phyloP scores from a whole-genome alignment of 352 stramenopile genomes.

The Pythium aphanidermatum region DNA sequence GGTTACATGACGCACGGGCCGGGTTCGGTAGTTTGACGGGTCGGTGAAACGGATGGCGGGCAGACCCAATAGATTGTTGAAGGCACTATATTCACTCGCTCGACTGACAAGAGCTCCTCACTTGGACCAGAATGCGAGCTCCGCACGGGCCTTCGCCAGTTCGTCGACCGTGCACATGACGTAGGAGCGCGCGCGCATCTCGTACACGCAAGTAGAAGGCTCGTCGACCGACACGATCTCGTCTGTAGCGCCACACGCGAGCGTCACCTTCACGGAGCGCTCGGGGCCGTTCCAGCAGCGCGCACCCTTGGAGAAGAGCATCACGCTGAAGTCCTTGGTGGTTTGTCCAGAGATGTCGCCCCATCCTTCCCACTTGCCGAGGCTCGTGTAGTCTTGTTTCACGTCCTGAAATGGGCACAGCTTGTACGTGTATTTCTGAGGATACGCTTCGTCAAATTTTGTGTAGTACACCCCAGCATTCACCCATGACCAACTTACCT shows the following conservation, averaged over 20 bases:
- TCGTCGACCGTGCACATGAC: slow-evolving; percentile 50
- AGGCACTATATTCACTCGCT: slow-evolving; percentile 5
- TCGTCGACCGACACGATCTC: slow-evolving; percentile 89
- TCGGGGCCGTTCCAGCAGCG: slow-evolving; percentile 91
- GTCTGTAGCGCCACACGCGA: slow-evolving; percentile 77
- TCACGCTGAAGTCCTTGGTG: slow-evolving; percentile 37
- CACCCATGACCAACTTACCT: slow-evolving; percentile 28
- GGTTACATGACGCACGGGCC: too few species aligned
- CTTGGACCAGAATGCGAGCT: slow-evolving; percentile 46
- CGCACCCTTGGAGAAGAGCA: slow-evolving; percentile 74
- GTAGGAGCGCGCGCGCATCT: slow-evolving; percentile 72
- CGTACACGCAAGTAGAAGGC: slow-evolving; percentile 90
- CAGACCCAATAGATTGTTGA: slow-evolving; percentile 19
- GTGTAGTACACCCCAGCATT: not conserved
- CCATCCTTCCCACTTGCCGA: slow-evolving; percentile 78
- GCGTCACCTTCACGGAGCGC: slow-evolving; percentile 61
- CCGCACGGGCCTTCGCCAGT: slow-evolving; percentile 32
- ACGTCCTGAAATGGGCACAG: slow-evolving; percentile 79
- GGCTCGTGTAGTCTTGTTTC: slow-evolving; percentile 69
- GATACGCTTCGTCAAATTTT: not conserved
- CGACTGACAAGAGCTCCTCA: not conserved
- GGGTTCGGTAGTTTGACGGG: too few species aligned
- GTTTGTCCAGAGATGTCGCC: slow-evolving; percentile 12
- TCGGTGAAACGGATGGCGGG: too few species aligned
- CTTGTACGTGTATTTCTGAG: slow-evolving; percentile 85